Evolutionary conservation across 768 basidiomycete genomes (phyloP), one percentile per base, ranked within the genome.

Genomic region (Boletus sp.): DNA sequence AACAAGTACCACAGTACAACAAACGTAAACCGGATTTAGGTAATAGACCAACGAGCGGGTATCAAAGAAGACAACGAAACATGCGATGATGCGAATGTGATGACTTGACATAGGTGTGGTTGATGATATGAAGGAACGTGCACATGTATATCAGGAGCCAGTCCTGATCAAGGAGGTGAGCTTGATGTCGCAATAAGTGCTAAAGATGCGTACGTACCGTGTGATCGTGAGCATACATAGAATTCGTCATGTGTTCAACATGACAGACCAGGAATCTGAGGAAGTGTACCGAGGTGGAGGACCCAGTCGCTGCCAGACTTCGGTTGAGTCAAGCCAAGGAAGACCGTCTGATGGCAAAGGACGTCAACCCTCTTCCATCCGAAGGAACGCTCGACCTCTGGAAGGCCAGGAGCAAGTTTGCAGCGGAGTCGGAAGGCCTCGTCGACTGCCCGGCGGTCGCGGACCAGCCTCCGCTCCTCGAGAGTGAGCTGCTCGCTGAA

Each of bases 361-460:
- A 82, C 64, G 55, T 87, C 85, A 45, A 85, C 77, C 17, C 85
- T 77, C 50, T 77, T 73, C 68, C 83, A 74, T 7, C 84, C 84
- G 44, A 75, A 68, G 32, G 69, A 66, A 56, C 75, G 73, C 53
- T 77, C 78, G 50, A 67, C 73, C 48, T 72, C 72, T 15, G 72
- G 68, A 46, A 77, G 58, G 30, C 76, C 76, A 2, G 75, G 56
- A 30, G 71, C 69, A 46, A 79, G 74, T 33, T 67, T 62, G 62
- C 80, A 81, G 45, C 81, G 73, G 49, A 78, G 75, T 35, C 72
- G 68, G 58, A 81, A 84, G 0, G 77, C 74, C 1, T 59, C 69
- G 25, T 71, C 67, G 60, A 77, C 80, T 38, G 61, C 68, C 7
- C 61, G 60, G 30, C 64, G 64, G 39, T 63, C 50, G 40, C 52